Percentiles rank a stretch among this genome's conserved stretches.
These are phyloP conservation scores for Suillus hirtellus DNA, from an alignment of 768 basidiomycete species.

Conservation along the genomic window DNA sequence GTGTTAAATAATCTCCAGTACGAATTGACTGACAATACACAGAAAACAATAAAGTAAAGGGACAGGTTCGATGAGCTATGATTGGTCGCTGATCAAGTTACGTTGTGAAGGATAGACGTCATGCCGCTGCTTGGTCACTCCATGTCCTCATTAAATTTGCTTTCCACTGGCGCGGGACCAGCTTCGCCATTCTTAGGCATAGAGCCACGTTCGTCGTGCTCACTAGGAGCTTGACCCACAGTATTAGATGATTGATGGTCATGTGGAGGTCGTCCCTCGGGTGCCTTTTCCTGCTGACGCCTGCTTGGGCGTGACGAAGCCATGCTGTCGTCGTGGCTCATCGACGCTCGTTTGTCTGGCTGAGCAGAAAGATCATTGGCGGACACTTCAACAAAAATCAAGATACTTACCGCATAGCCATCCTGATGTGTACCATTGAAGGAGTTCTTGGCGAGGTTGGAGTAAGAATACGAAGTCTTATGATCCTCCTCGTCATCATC, in stretches of 20 bases:
- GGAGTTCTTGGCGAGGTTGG: slow-evolving; percentile 43
- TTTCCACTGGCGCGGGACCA: slow-evolving; percentile 36
- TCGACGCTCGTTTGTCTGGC: slow-evolving; percentile 46
- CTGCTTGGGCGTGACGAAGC: slow-evolving; percentile 47
- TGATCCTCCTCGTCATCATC: slow-evolving; percentile 44
- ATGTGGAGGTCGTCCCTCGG: slow-evolving; percentile 51
- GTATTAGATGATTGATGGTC: slow-evolving; percentile 17
- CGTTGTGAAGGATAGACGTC: background rate
- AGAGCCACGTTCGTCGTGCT: slow-evolving; percentile 12
- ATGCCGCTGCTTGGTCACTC: background rate
- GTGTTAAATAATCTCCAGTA: background rate
- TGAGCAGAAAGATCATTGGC: slow-evolving; percentile 23
- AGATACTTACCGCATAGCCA: slow-evolving; percentile 61
- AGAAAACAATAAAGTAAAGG: background rate
- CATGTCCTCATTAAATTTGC: slow-evolving; percentile 29
- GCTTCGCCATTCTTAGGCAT: slow-evolving; percentile 19
- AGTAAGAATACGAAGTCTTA: slow-evolving; percentile 62
- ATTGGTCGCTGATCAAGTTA: slow-evolving; percentile 1
- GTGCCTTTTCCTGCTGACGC: slow-evolving; percentile 74
- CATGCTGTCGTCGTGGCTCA: slow-evolving; percentile 15
- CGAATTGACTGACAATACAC: background rate
- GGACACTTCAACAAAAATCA: slow-evolving; percentile 10
- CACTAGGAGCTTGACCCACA: slow-evolving; percentile 12
- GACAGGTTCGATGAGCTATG: background rate
- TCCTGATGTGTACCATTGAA: slow-evolving; percentile 47